Percentiles rank a stretch among this genome's conserved stretches.
Evolutionary conservation across 108 stramenopile species (phyloP).

Genomic region (Pseudonitzschia pungens): DNA sequence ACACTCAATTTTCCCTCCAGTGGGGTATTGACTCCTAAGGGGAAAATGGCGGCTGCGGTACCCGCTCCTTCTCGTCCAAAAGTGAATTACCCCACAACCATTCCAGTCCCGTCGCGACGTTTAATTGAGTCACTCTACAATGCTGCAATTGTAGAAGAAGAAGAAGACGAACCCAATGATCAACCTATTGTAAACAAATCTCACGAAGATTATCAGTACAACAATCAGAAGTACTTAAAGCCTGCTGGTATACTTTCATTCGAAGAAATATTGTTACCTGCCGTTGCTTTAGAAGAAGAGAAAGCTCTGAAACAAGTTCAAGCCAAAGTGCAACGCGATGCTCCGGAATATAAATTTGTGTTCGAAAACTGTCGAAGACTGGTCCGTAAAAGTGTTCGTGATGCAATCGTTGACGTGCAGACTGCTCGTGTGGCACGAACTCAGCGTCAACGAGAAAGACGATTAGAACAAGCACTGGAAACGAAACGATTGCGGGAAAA

Average conservation of each 20-base stretch:
- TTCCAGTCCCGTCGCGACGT: slow-evolving; percentile 29
- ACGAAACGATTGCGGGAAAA: slow-evolving; percentile 8
- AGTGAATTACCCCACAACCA: slow-evolving; percentile 24
- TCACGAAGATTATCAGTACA: not conserved
- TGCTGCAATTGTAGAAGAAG: slow-evolving; percentile 14
- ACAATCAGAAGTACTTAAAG: slow-evolving; percentile 29
- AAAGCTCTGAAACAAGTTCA: slow-evolving; percentile 43
- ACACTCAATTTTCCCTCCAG: not conserved
- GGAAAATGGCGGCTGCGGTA: slow-evolving; percentile 1
- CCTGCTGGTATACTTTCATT: slow-evolving; percentile 48
- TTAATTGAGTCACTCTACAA: slow-evolving; percentile 25
- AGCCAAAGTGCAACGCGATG: slow-evolving; percentile 44
- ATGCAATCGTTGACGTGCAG: slow-evolving; percentile 33
- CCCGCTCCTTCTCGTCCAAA: not conserved
- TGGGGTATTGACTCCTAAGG: not conserved
- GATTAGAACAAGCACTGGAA: not conserved
- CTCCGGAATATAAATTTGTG: slow-evolving; percentile 27
- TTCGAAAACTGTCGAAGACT: slow-evolving; percentile 36
- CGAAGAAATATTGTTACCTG: slow-evolving; percentile 50
- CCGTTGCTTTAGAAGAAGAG: slow-evolving; percentile 40
- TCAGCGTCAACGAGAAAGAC: slow-evolving; percentile 15
- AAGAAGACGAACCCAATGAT: not conserved
- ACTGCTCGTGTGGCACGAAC: slow-evolving; percentile 8
- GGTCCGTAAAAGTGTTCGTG: slow-evolving; percentile 21
- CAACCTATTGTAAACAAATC: not conserved